phyloP scores from a whole-genome alignment of 768 basidiomycete species.

The Jaapia argillacea region DNA sequence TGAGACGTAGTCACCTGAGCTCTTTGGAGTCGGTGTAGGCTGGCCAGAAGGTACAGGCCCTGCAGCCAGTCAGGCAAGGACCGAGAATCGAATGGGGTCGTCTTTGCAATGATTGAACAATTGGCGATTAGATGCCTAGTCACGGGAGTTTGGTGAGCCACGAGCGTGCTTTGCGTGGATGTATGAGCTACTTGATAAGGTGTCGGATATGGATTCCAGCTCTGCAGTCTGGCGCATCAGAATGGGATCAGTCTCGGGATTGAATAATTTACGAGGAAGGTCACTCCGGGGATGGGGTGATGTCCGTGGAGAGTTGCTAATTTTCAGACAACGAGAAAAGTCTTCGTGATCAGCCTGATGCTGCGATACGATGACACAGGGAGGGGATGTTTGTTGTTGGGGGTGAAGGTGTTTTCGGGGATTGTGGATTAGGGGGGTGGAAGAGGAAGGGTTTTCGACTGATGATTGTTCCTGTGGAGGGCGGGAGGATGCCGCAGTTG shows the following conservation, averaged over 20 bases:
- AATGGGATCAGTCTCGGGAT: slow-evolving; percentile 62
- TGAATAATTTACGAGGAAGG: slow-evolving; percentile 45
- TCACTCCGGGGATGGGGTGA: slow-evolving; percentile 18
- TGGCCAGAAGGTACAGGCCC: too few relatives aligned
- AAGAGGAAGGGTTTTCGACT: slow-evolving; percentile 10
- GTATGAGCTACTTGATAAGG: slow-evolving; percentile 37
- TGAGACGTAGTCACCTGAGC: slow-evolving; percentile 61
- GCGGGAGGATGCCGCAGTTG: too few relatives aligned
- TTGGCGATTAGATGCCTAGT: slow-evolving; percentile 28
- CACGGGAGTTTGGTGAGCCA: slow-evolving; percentile 26
- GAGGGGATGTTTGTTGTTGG: slow-evolving; percentile 15
- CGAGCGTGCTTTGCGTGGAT: slow-evolving; percentile 19
- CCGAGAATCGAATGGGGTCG: slow-evolving; percentile 80
- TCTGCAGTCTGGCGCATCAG: slow-evolving; percentile 51
- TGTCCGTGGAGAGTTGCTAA: slow-evolving; percentile 37
- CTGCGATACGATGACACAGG: slow-evolving; percentile 25
- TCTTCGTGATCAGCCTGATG: slow-evolving; percentile 59
- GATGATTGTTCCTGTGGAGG: too few relatives aligned
- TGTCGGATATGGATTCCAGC: slow-evolving; percentile 55
- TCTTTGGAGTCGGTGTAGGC: slow-evolving; percentile 45
- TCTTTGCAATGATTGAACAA: slow-evolving; percentile 88
- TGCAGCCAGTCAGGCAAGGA: slow-evolving; percentile 39
- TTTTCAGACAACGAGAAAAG: slow-evolving; percentile 62
- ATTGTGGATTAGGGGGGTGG: slow-evolving; percentile 18
- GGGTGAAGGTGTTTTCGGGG: slow-evolving; percentile 19